These are phyloP conservation scores for Penicillium sp. DNA, from an alignment of 2,329 filamentous ascomycete genomes.

Conservation along the genomic window DNA sequence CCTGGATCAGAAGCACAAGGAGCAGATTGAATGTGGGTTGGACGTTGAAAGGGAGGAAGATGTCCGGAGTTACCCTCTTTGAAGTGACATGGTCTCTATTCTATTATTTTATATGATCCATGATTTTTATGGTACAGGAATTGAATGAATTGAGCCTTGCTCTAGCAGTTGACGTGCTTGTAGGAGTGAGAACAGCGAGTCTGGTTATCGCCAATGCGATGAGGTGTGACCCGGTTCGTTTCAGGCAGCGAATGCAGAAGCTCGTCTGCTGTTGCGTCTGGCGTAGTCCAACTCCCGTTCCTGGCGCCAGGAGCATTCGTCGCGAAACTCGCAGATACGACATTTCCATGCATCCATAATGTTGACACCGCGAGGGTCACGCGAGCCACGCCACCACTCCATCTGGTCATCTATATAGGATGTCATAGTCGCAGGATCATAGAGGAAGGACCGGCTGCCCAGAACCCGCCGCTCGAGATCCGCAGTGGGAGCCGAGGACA, in stretches of 20 bases:
- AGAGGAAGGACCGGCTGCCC: constrained; percentile 62
- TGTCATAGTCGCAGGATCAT: constrained; percentile 63
- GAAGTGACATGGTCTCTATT: constrained; percentile 3
- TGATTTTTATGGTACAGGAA: neutral
- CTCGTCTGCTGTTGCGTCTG: constrained; percentile 31
- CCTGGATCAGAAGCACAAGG: constrained; percentile 69
- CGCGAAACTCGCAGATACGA: constrained; percentile 75
- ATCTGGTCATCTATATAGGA: constrained; percentile 68
- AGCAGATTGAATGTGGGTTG: constrained; percentile 68
- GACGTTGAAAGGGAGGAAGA: constrained; percentile 62
- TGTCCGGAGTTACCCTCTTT: constrained; percentile 61
- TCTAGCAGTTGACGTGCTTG: neutral
- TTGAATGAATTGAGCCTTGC: neutral
- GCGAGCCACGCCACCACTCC: constrained; percentile 82
- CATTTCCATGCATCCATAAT: constrained; percentile 90
- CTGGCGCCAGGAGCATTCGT: constrained; percentile 74
- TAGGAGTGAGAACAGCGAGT: neutral
- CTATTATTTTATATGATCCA: neutral
- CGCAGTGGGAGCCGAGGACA: constrained; percentile 35
- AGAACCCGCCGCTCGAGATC: constrained; percentile 36
- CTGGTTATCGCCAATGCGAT: neutral
- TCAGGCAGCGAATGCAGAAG: constrained; percentile 12
- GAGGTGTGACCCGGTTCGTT: neutral
- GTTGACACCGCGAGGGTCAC: constrained; percentile 70
- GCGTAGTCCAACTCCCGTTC: constrained; percentile 62